Percentiles rank a stretch among this genome's conserved stretches.
phyloP scores from a whole-genome alignment of 2,329 filamentous ascomycete species.

The Sarocladiaceae sp. region DNA sequence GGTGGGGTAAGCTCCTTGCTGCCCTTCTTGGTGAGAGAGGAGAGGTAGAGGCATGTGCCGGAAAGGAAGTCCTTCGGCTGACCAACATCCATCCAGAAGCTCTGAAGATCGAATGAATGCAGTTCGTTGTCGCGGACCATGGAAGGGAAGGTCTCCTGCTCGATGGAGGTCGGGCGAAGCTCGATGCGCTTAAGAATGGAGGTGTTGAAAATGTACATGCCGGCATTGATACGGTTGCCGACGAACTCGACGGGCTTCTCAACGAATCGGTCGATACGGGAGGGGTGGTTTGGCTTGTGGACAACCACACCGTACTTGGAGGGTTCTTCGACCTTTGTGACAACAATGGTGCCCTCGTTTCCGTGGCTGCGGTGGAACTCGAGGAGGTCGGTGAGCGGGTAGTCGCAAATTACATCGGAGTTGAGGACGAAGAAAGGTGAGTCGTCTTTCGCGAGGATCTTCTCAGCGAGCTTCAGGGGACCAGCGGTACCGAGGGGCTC shows the following conservation, averaged over 20 bases:
- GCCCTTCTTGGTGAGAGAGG: constrained; percentile 82
- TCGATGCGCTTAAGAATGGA: constrained; percentile 87
- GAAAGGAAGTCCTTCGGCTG: constrained; percentile 98
- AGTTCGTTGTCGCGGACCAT: constrained; percentile 85
- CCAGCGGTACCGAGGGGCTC: constrained; percentile 94
- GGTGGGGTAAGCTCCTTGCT: constrained; percentile 74
- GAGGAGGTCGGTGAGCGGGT: constrained; percentile 84
- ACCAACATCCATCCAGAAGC: constrained; percentile 99
- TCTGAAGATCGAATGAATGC: constrained; percentile 93
- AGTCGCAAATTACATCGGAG: constrained; percentile 97
- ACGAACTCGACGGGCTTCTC: constrained; percentile 99
- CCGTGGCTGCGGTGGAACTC: constrained; percentile 91
- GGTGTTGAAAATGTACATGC: constrained; percentile 96
- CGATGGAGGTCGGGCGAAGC: constrained; percentile 91
- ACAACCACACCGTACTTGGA: constrained; percentile 99
- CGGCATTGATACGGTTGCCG: constrained; percentile 96
- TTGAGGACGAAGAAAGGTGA: constrained; percentile 97
- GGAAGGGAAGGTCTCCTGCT: constrained; percentile 97
- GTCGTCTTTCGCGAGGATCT: constrained; percentile 88
- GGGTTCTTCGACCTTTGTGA: constrained; percentile 98
- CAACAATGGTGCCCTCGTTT: constrained; percentile 93
- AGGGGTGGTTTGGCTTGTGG: constrained; percentile 86
- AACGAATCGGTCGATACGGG: constrained; percentile 95
- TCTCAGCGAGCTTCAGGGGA: constrained; percentile 90
- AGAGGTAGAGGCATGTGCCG: constrained; percentile 93